Percentiles rank a stretch among this genome's conserved stretches.
Conservation (phyloP, 352 stramenopile genomes). For the Pythium scleroteichum region DNA sequence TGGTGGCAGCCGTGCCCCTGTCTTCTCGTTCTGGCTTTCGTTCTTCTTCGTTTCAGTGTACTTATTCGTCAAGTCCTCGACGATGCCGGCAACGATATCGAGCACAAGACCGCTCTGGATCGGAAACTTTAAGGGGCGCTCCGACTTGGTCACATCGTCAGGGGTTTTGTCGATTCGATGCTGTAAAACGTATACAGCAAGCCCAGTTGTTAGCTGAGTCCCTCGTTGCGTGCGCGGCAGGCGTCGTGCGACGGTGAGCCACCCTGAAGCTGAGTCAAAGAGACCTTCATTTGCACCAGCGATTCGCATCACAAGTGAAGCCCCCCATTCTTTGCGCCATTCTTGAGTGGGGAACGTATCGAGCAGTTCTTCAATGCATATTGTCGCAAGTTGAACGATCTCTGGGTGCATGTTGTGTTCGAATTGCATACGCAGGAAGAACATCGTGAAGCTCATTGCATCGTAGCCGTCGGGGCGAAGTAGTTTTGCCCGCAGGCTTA, state of each 20-base stretch:
- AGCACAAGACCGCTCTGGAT: conserved; percentile 76
- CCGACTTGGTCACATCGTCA: conserved; percentile 43
- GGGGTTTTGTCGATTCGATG: conserved; percentile 69
- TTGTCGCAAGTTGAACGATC: conserved; percentile 74
- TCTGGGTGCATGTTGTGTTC: conserved; percentile 69
- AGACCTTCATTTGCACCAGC: conserved; percentile 73
- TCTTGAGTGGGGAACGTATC: conserved; percentile 67
- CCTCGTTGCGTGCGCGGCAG: conserved; percentile 71
- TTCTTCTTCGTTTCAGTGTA: conserved; percentile 62
- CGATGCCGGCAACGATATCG: conserved; percentile 77
- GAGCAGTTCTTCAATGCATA: conserved; percentile 80
- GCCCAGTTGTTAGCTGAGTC: conserved; percentile 71
- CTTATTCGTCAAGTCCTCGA: conserved; percentile 74
- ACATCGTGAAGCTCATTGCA: conserved; percentile 84
- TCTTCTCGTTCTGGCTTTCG: conserved; percentile 32
- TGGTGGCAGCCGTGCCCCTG: conserved; percentile 10
- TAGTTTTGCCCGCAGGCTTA: conserved; percentile 65
- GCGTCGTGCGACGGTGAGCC: conserved; percentile 70
- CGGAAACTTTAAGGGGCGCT: conserved; percentile 77
- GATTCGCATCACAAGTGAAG: conserved; percentile 77
- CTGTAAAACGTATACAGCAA: conserved; percentile 81
- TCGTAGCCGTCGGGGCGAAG: conserved; percentile 73
- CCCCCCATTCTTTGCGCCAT: conserved; percentile 77
- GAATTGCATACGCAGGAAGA: conserved; percentile 87
- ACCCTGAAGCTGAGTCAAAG: conserved; percentile 74